phyloP scores from a whole-genome alignment of 768 basidiomycete genomes.

The Chlorophyllum brunneum region DNA sequence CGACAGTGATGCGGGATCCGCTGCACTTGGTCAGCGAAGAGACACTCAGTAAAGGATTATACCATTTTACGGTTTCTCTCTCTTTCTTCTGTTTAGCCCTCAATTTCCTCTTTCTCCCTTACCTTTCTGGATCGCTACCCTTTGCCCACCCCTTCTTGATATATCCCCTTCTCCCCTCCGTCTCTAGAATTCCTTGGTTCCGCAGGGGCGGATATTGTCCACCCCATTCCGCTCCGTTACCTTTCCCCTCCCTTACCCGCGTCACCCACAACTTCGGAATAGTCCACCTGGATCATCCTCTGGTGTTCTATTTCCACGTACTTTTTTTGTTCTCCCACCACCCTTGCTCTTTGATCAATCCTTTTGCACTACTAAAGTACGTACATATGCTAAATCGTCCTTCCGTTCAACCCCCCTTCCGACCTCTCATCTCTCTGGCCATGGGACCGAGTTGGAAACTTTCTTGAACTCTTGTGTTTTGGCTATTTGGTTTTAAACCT shows the following conservation, averaged over 20 bases:
- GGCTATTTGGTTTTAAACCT: constrained; percentile 1
- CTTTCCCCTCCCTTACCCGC: neutral
- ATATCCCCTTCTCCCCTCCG: neutral
- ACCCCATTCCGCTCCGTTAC: neutral
- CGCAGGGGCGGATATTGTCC: neutral
- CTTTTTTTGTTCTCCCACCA: neutral
- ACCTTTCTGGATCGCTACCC: constrained; percentile 2
- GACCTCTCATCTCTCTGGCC: constrained; percentile 1
- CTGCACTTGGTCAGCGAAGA: constrained; percentile 13
- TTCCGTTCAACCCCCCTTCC: neutral
- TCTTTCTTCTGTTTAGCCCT: constrained; percentile 2
- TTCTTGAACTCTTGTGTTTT: constrained; percentile 14
- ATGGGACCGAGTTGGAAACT: constrained; percentile 1
- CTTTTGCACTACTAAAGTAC: constrained; percentile 7
- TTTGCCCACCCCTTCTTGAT: neutral
- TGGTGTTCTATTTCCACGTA: neutral
- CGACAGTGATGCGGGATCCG: constrained; percentile 12
- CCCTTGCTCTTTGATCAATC: constrained; percentile 1
- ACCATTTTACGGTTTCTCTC: constrained; percentile 4
- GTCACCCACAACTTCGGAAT: constrained; percentile 2
- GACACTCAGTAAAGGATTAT: constrained; percentile 4
- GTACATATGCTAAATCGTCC: constrained; percentile 5
- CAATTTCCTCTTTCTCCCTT: neutral
- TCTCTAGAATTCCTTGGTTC: constrained; percentile 1
- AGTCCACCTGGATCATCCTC: neutral